Evolutionary conservation across 176 grass and related monocot species (phyloP), one percentile per base, ranked within the genome.

Genomic region (Calamus simplicifolius): DNA sequence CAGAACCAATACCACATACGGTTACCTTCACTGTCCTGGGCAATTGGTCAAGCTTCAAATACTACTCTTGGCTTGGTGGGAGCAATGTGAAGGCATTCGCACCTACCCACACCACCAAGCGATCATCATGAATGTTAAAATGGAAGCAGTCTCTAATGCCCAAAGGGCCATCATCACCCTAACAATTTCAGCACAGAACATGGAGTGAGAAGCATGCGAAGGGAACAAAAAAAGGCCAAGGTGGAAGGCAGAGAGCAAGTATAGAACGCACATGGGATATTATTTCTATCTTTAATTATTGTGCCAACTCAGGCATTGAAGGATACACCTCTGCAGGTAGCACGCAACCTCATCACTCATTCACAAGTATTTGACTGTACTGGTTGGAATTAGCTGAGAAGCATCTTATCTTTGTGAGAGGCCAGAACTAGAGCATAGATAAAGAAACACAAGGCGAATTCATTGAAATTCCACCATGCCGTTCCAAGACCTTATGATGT

Each of bases 231-330:
- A 13, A 29, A 35, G 27, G 18, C 16, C n/a, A 48, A 48, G 16
- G 59, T 48, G 31, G 59, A 62, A 48, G 59, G 43, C 59, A 48
- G 28, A 48, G 28, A 2, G 29, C n/a, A 62, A 43, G 29, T 43
- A 61, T 18, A 62, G 29, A 48, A 62, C 12, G 29, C 59, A 48
- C 59, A 31, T 23, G 59, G 16, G 6, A 6, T 59, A 25, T 31
- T 14, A 29, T 26, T n/a, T 59, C 27, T 28, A 30, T 59, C 15
- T n/a, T 26, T 29, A 29, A 29, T 30, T 28, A 59, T 59, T 30
- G 57, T 59, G 57, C 57, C 57, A 59, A 17, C 57, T 59, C 57
- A 29, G 26, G n/a, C 3, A 26, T 5, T 15, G 29, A 59, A 30
- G 57, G 2, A 31, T 59, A 4, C 4, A 7, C 19, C n/a, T 10